phyloP scores from a whole-genome alignment of 768 basidiomycete species.

The Tulasnella calospora region DNA sequence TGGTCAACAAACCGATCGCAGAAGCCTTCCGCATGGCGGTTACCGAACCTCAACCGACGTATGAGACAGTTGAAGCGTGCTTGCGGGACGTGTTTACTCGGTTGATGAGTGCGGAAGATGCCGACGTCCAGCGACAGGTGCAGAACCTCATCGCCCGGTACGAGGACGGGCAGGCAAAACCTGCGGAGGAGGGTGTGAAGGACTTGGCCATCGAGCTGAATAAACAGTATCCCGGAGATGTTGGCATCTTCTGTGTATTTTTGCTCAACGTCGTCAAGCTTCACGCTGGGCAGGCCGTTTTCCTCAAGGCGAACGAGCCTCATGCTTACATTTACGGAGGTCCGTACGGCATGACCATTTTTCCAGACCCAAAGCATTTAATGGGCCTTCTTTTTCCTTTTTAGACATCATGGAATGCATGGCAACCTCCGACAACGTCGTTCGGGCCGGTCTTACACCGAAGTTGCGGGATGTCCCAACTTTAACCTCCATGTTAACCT shows the following conservation, averaged over 20 bases:
- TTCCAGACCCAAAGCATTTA: slow-evolving; percentile 6
- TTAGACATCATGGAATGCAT: slow-evolving; percentile 97
- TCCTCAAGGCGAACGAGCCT: slow-evolving; percentile 92
- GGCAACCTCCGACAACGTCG: slow-evolving; percentile 99
- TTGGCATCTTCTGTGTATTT: slow-evolving; percentile 90
- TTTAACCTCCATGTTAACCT: slow-evolving; percentile 81
- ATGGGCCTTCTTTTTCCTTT: not conserved
- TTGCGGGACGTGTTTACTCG: slow-evolving; percentile 75
- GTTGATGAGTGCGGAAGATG: slow-evolving; percentile 72
- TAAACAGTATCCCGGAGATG: slow-evolving; percentile 80
- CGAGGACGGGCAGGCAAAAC: slow-evolving; percentile 40
- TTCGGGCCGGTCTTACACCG: slow-evolving; percentile 94
- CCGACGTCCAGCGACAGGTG: slow-evolving; percentile 52
- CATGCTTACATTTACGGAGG: slow-evolving; percentile 95
- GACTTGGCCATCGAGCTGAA: slow-evolving; percentile 56
- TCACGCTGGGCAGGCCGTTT: slow-evolving; percentile 82
- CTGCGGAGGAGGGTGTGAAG: slow-evolving; percentile 46
- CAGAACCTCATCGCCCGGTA: slow-evolving; percentile 59
- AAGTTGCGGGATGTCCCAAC: slow-evolving; percentile 93
- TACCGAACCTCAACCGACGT: slow-evolving; percentile 42
- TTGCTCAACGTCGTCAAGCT: slow-evolving; percentile 81
- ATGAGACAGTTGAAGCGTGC: slow-evolving; percentile 47
- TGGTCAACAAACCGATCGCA: slow-evolving; percentile 58
- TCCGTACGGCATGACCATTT: slow-evolving; percentile 38
- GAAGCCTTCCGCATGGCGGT: slow-evolving; percentile 50